Base-by-base conservation (phyloP, 2,329 filamentous ascomycete genomes). In the Clarireedia sp. region DNA sequence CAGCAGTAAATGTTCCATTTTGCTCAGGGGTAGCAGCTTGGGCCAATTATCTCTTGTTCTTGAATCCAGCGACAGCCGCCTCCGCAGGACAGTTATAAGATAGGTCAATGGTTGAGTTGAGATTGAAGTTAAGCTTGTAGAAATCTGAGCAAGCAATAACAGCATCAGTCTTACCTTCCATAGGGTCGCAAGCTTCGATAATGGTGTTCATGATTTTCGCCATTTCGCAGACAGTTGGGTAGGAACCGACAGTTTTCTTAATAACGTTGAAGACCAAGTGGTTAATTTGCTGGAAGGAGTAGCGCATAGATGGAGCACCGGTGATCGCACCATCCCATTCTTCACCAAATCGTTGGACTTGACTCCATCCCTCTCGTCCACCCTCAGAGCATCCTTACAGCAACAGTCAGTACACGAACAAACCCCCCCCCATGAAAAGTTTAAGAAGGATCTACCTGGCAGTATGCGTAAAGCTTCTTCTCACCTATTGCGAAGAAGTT, bases 81-180 rank as follows among this genome's bases (percentile, higher is more conserved):
- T 59, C 62, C 33, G 67, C 71, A 48, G 66, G 70, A 55, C 70
- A 79, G 62, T 62, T 72, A 66, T 73, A 81, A 2, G 72, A 49
- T 51, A 68, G 58, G 21, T 78, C 78, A 53, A 80, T 68, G 44
- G 71, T 73, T 12, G 70, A 67, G 55, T 66, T 73, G 29, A 77
- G 60, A 62, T 80, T 72, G 64, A 74, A 77, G 46, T 74, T 62
- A 5, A 76, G 60, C 55, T 69, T 71, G 69, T 75, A 78, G 9
- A 78, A 69, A 51, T 78, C 74, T 0, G 72, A 73, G 6, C 76
- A 70, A 5, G 73, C 69, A 24, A 83, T 71, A 3, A 82, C 76
- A n/a, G 78, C 78, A 55, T 83, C 79, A 1, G 70, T 72, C 41
- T 71, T 71, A 7, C 80, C 79, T 56, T 83, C 79, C 9, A 83